Conservation (phyloP, 805 yeast genomes). For the Ogataea populi-albae region DNA sequence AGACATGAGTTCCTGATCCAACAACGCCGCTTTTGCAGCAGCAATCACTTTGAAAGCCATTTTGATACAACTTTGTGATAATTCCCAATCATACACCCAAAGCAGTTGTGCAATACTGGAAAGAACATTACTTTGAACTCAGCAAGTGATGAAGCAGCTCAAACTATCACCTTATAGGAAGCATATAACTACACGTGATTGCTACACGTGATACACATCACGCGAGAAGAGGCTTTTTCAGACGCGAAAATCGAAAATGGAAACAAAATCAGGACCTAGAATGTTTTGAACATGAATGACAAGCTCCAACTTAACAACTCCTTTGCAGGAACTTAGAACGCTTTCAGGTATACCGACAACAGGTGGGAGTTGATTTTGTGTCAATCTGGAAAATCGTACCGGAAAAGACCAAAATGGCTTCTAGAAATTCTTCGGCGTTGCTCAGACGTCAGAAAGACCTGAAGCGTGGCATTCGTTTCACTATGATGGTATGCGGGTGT, state of each 20-base stretch:
- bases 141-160: no score
- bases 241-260: slow-evolving; percentile 12
- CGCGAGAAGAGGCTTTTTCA: slow-evolving; percentile 4
- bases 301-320: no score
- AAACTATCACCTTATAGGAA: no score
- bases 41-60: slow-evolving; percentile 41
- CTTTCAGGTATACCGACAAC: no score
- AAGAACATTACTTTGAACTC: background rate
- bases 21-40: slow-evolving; percentile 62
- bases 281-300: slow-evolving; percentile 1
- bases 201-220: no score
- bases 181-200: no score
- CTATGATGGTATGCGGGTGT: slow-evolving; percentile 69
- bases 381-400: no score
- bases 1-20: slow-evolving; percentile 88
- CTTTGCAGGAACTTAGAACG: no score
- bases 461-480: slow-evolving; percentile 70
- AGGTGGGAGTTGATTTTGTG: no score
- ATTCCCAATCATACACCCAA: no score
- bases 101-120: no score
- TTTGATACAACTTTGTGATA: slow-evolving; percentile 1
- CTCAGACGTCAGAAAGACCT: slow-evolving; percentile 60
- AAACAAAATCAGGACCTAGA: background rate
- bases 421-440: slow-evolving; percentile 28
- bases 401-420: slow-evolving; percentile 15